Percentiles rank a stretch among this genome's conserved stretches.
These are phyloP conservation scores for Cladophialophora exuberans DNA, from an alignment of 2,329 filamentous ascomycete genomes.

Conservation along the genomic window DNA sequence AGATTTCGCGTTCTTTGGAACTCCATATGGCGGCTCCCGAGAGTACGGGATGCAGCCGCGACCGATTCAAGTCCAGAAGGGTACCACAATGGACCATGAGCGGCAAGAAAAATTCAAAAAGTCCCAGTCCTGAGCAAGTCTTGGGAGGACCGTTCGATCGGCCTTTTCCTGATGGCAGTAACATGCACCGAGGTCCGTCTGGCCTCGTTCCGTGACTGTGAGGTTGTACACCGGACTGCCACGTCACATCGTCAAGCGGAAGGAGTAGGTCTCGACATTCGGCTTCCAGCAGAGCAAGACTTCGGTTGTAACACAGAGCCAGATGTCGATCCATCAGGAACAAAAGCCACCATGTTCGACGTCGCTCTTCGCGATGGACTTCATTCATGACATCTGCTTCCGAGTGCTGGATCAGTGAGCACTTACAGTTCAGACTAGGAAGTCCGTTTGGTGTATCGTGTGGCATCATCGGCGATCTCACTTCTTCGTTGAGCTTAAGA, in stretches of 20 bases:
- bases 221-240: constrained; percentile 38
- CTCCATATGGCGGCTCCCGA: constrained; percentile 39
- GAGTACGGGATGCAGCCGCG: constrained; percentile 49
- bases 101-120: constrained; percentile 57
- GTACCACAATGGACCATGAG: constrained; percentile 55
- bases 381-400: constrained; percentile 44
- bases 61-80: constrained; percentile 53
- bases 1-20: constrained; percentile 39
- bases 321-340: constrained; percentile 54
- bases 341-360: constrained; percentile 54
- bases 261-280: constrained; percentile 50
- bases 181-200: constrained; percentile 42
- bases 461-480: constrained; percentile 20
- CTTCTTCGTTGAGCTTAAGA: constrained; percentile 30
- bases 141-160: constrained; percentile 33
- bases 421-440: constrained; percentile 49
- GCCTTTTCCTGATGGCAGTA: constrained; percentile 28
- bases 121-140: constrained; percentile 46
- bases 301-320: constrained; percentile 52
- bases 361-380: constrained; percentile 52
- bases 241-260: constrained; percentile 43
- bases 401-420: constrained; percentile 45
- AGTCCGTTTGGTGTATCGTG: constrained; percentile 6
- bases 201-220: constrained; percentile 28
- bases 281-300: constrained; percentile 50